Evolutionary conservation across 495 filamentous ascomycete genomes (phyloP).

Genomic region (Coniosporium apollinis): DNA sequence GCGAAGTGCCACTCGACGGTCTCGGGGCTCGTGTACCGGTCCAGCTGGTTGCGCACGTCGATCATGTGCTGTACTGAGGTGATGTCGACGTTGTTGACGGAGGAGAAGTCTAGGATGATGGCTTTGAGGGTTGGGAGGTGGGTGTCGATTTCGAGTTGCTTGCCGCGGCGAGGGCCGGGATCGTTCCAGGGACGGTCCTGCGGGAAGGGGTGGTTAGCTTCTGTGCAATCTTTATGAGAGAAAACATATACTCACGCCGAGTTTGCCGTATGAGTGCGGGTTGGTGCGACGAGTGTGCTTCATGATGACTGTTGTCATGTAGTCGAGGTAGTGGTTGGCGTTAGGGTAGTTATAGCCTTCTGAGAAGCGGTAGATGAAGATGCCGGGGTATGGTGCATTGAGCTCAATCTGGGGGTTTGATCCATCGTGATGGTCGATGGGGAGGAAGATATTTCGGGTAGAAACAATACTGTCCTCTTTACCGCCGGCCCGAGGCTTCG

Average conservation of each 20-base stretch:
- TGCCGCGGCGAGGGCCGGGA: slow-evolving; percentile 54
- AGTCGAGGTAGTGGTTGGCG: slow-evolving; percentile 77
- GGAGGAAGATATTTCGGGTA: slow-evolving; percentile 70
- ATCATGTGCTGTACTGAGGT: slow-evolving; percentile 91
- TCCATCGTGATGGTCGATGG: slow-evolving; percentile 72
- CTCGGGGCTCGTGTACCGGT: slow-evolving; percentile 69
- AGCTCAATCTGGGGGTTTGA: slow-evolving; percentile 76
- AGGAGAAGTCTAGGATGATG: slow-evolving; percentile 86
- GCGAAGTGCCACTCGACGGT: slow-evolving; percentile 93
- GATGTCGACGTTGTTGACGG: slow-evolving; percentile 91
- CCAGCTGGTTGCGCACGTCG: slow-evolving; percentile 94
- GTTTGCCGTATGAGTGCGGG: slow-evolving; percentile 38
- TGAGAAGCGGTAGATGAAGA: slow-evolving; percentile 95
- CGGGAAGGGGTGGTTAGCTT: not conserved
- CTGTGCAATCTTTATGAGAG: not conserved
- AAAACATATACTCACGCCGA: slow-evolving; percentile 30
- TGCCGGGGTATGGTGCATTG: slow-evolving; percentile 68
- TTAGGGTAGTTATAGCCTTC: slow-evolving; percentile 97
- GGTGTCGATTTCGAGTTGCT: slow-evolving; percentile 30
- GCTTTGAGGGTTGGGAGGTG: slow-evolving; percentile 66
- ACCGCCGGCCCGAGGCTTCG: not conserved
- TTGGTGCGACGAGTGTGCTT: slow-evolving; percentile 62
- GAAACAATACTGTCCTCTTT: slow-evolving; percentile 20
- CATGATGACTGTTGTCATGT: slow-evolving; percentile 59
- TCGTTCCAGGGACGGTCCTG: slow-evolving; percentile 92